Conservation (phyloP, 495 filamentous ascomycete genomes). For the Parachaetomium inaequale region DNA sequence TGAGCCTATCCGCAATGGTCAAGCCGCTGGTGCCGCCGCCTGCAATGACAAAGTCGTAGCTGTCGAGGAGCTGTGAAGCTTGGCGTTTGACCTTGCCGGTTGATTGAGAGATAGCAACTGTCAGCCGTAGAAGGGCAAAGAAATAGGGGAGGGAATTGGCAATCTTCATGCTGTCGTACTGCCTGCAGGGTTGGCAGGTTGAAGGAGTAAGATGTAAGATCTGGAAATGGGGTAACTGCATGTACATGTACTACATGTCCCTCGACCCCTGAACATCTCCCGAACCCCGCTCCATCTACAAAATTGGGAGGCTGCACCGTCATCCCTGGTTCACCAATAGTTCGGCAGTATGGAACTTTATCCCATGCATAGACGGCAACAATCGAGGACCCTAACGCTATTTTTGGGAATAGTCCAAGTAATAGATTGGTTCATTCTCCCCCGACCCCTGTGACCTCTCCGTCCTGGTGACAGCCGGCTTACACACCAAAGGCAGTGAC, state of each 20-base stretch:
- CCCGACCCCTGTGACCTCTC: not conserved
- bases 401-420: not conserved
- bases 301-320: not conserved
- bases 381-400: not conserved
- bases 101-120: not conserved
- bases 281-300: constrained; percentile 5
- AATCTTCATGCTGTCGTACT: not conserved
- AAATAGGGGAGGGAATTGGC: not conserved
- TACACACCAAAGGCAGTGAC: too few relatives aligned
- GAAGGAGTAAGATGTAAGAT: not conserved
- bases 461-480: not conserved
- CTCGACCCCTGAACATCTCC: constrained; percentile 3
- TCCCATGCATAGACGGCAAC: not conserved
- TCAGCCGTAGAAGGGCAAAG: not conserved
- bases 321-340: not conserved
- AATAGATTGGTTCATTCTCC: too few relatives aligned
- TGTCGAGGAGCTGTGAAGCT: constrained; percentile 20
- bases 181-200: not conserved
- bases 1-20: constrained; percentile 39
- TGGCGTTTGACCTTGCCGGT: constrained; percentile 18
- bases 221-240: not conserved
- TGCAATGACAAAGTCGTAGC: constrained; percentile 39
- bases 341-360: not conserved
- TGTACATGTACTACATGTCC: not conserved
- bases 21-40: constrained; percentile 42